Evolutionary conservation across 1,284 basidiomycete genomes (phyloP).

Genomic region (Heterobasidion parviporum): DNA sequence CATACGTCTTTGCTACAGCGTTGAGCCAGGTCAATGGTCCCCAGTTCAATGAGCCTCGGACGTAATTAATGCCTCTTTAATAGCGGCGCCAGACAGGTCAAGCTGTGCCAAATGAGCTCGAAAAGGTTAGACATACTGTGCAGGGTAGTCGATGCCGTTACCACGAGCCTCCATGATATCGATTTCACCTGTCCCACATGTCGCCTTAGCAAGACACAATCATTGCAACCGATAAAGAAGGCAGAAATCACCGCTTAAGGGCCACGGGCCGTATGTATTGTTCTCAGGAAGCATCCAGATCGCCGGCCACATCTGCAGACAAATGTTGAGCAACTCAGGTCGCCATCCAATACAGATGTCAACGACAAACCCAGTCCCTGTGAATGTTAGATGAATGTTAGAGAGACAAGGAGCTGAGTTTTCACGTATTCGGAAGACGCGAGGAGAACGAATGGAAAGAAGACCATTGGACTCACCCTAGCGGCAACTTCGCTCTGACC

Average conservation of each 20-base stretch:
- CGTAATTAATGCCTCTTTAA: conserved; percentile 63
- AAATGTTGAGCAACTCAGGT: background rate
- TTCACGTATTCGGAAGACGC: no score
- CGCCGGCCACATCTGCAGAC: conserved; percentile 61
- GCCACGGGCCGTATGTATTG: conserved; percentile 79
- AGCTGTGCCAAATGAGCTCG: background rate
- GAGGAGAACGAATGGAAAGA: no score
- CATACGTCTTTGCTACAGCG: conserved; percentile 66
- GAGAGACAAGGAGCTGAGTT: no score
- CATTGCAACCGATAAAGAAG: background rate
- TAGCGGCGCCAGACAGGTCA: conserved; percentile 1
- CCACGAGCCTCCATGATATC: conserved; percentile 80
- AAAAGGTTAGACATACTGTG: conserved; percentile 41
- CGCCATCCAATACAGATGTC: background rate
- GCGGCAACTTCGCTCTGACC: conserved; percentile 73
- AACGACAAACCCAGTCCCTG: background rate
- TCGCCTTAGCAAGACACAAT: background rate
- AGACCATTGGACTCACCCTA: conserved; percentile 25
- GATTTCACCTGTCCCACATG: conserved; percentile 50
- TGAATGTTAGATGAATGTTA: no score
- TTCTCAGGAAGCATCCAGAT: conserved; percentile 84
- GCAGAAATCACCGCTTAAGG: conserved; percentile 43
- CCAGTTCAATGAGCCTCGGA: conserved; percentile 79
- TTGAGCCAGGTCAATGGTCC: conserved; percentile 70
- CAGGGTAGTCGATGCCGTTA: conserved; percentile 56